Evolutionary conservation across 2,329 filamentous ascomycete genomes (phyloP).

Genomic region (Botrytis fragariae): DNA sequence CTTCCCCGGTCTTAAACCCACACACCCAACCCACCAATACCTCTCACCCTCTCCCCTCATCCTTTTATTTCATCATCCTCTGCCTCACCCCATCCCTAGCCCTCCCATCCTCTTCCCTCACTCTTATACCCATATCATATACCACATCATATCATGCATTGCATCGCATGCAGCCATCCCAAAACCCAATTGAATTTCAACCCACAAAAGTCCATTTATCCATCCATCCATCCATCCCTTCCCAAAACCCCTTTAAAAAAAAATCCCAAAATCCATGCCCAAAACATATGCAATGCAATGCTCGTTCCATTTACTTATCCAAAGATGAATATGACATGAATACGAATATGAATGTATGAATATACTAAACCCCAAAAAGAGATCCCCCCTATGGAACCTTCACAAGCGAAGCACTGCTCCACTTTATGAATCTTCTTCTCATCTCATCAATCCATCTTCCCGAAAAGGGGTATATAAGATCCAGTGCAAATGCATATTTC

Average conservation of each 20-base stretch:
- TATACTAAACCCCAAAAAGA: neutral
- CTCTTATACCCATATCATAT: neutral
- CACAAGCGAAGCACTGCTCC: neutral
- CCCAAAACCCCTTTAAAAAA: neutral
- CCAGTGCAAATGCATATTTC: neutral
- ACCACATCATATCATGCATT: conserved; percentile 2
- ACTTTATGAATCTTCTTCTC: neutral
- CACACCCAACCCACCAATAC: neutral
- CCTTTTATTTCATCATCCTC: neutral
- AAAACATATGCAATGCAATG: conserved; percentile 6
- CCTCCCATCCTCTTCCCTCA: neutral
- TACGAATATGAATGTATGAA: neutral
- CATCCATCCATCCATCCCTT: neutral
- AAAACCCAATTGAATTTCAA: neutral
- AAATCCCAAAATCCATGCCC: conserved; percentile 1
- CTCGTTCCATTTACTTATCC: neutral
- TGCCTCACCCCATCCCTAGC: neutral
- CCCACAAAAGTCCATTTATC: neutral
- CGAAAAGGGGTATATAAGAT: neutral
- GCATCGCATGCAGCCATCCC: neutral
- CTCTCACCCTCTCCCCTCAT: neutral
- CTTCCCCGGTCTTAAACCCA: neutral
- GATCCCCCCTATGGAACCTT: neutral
- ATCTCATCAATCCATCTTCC: neutral
- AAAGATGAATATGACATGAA: neutral